Conservation (phyloP, 2,329 filamentous ascomycete genomes). For the Sphaerulina populicola region DNA sequence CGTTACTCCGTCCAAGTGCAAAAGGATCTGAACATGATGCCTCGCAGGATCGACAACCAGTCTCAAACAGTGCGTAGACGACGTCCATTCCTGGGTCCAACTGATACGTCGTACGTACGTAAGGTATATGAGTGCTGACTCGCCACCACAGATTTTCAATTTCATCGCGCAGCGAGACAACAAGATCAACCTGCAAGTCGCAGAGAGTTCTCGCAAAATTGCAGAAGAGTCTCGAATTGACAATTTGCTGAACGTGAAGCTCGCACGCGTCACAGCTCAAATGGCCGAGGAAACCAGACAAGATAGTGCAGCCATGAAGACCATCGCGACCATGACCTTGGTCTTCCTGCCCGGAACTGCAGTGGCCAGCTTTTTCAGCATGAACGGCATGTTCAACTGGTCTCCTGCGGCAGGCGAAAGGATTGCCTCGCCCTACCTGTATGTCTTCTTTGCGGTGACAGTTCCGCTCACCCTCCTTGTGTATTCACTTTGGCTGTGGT, state of each 20-base stretch:
- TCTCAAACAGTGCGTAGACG: slow-evolving; percentile 27
- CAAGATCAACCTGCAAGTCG: slow-evolving; percentile 30
- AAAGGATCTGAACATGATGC: slow-evolving; percentile 29
- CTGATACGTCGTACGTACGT: not conserved
- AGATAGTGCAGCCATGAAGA: slow-evolving; percentile 41
- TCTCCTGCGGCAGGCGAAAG: slow-evolving; percentile 15
- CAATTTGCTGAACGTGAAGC: slow-evolving; percentile 31
- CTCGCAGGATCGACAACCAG: slow-evolving; percentile 32
- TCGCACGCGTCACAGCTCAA: slow-evolving; percentile 31
- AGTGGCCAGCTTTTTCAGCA: slow-evolving; percentile 31
- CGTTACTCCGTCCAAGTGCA: slow-evolving; percentile 30
- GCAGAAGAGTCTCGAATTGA: slow-evolving; percentile 30
- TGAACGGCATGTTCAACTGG: slow-evolving; percentile 30
- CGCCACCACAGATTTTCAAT: slow-evolving; percentile 27
- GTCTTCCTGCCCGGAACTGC: slow-evolving; percentile 38
- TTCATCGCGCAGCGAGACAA: slow-evolving; percentile 31
- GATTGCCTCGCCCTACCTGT: slow-evolving; percentile 29
- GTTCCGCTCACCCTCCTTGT: slow-evolving; percentile 29
- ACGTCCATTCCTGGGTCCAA: not conserved
- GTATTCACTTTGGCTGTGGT: slow-evolving; percentile 27
- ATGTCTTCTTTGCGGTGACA: slow-evolving; percentile 30
- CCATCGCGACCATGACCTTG: slow-evolving; percentile 39
- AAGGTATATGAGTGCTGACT: not conserved
- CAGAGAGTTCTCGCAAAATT: slow-evolving; percentile 30
- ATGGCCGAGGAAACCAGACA: slow-evolving; percentile 30